These are phyloP conservation scores for Clarireedia homoeocarpa DNA, from an alignment of 2,329 filamentous ascomycete species.

Conservation along the genomic window DNA sequence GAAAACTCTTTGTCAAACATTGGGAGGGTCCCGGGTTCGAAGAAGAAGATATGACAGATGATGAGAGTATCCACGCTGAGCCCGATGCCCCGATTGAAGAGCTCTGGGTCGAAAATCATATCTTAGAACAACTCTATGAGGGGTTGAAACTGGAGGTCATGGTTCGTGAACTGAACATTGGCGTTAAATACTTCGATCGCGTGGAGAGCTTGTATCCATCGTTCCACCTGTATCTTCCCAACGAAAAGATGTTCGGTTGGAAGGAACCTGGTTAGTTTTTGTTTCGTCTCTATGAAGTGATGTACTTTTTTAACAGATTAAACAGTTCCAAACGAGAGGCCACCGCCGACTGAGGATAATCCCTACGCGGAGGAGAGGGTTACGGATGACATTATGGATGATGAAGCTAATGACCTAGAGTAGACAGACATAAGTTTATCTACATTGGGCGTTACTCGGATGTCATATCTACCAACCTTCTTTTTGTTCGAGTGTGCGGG, in stretches of 20 bases:
- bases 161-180: slow-evolving; percentile 50
- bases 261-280: slow-evolving; percentile 42
- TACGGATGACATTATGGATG: slow-evolving; percentile 12
- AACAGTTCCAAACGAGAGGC: slow-evolving; percentile 22
- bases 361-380: slow-evolving; percentile 24
- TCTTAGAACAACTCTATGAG: slow-evolving; percentile 47
- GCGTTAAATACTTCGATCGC: slow-evolving; percentile 56
- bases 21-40: slow-evolving; percentile 32
- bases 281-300: not conserved
- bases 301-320: slow-evolving; percentile 1
- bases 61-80: slow-evolving; percentile 17
- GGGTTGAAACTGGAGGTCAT: slow-evolving; percentile 56
- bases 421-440: not conserved
- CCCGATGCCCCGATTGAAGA: slow-evolving; percentile 34
- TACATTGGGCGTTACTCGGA: too few relatives aligned
- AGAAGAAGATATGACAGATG: slow-evolving; percentile 22
- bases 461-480: too few relatives aligned
- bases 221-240: slow-evolving; percentile 58
- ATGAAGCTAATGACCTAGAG: slow-evolving; percentile 3
- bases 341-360: slow-evolving; percentile 26
- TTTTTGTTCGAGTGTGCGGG: too few relatives aligned
- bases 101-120: slow-evolving; percentile 61
- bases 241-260: slow-evolving; percentile 61
- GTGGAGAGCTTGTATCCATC: slow-evolving; percentile 47
- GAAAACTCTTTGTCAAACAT: slow-evolving; percentile 37